phyloP scores from a whole-genome alignment of 2,329 filamentous ascomycete species.

The Aschersonia sp. region DNA sequence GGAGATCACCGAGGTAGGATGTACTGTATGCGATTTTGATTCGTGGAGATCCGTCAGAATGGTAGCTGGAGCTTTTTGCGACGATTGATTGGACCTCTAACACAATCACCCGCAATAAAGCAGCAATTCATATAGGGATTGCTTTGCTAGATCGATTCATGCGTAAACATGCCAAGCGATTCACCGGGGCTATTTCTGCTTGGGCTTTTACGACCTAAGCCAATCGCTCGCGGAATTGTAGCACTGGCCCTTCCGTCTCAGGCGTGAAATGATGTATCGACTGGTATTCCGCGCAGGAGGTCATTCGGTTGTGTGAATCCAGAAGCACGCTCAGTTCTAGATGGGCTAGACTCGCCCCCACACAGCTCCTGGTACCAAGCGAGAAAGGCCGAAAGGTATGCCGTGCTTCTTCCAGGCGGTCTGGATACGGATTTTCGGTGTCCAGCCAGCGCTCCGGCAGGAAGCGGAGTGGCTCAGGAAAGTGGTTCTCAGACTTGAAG shows the following conservation, averaged over 20 bases:
- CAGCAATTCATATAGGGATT: not conserved
- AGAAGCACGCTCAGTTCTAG: constrained; percentile 2
- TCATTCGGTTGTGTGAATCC: not conserved
- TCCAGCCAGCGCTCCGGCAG: constrained; percentile 6
- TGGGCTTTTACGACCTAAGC: not conserved
- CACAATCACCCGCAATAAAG: not conserved
- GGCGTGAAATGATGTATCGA: not conserved
- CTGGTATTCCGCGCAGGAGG: not conserved
- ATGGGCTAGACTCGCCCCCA: constrained; percentile 1
- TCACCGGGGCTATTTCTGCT: not conserved
- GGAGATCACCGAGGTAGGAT: not conserved
- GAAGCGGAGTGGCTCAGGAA: constrained; percentile 7
- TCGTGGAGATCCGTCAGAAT: not conserved
- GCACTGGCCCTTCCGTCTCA: not conserved
- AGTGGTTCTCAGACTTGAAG: constrained; percentile 3
- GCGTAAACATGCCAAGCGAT: not conserved
- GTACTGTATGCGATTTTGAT: not conserved
- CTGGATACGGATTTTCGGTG: not conserved
- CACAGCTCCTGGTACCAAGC: constrained; percentile 2
- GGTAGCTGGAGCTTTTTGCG: not conserved
- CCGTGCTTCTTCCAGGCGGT: not conserved
- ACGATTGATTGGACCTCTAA: not conserved
- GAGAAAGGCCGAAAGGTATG: not conserved
- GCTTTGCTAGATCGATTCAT: not conserved
- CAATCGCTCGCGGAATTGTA: not conserved